Base-by-base conservation (phyloP, 2,329 filamentous ascomycete genomes). In the Cordyceps fumosorosea region DNA sequence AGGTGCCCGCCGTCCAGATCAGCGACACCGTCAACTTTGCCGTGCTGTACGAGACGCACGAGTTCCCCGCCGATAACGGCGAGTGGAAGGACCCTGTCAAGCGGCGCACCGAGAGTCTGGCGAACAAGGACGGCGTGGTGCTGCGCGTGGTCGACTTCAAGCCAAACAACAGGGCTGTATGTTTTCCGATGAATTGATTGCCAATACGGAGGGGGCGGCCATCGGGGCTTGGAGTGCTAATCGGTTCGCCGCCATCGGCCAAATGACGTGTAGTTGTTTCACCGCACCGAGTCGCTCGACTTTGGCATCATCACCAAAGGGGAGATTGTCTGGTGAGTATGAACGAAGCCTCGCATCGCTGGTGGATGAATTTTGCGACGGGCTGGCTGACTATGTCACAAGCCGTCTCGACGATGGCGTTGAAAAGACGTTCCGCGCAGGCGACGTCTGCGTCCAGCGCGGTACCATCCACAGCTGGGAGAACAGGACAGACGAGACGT, bases 391-490 rank as follows among this genome's bases (percentile, higher is more conserved):
- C 29, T 1, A 5, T 1, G 8, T 29, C 37, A 7, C 26, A 34
- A 68, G 66, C 51, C 56, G 63, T 44, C 65, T 68, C 2, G 66
- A 68, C 14, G 65, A 68, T 37, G 66, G 63, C 8, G 66, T 65
- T 10, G 57, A 63, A 45, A 63, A 65, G 29, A 64, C 65, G 1
- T 52, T 68, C 42, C 64, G 64, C 34, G 56, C 64, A 0, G 66
- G 66, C 18, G 66, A 68, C 29, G 65, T 68, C 12, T 67, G 66
- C 20, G 65, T 68, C 6, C 66, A 68, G 62, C 65, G 66, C 44
- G 66, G 65, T 26, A 68, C 66, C 12, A 66, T 67, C 5, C 66
- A 68, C 50, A 66, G 63, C 18, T 68, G 66, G 66, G 62, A 64
- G 11, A 68, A 68, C 51, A 29, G 62, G 12, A 63, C 64, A 2